Evolutionary conservation across 768 basidiomycete genomes (phyloP).

Genomic region (Cyathus striatus): DNA sequence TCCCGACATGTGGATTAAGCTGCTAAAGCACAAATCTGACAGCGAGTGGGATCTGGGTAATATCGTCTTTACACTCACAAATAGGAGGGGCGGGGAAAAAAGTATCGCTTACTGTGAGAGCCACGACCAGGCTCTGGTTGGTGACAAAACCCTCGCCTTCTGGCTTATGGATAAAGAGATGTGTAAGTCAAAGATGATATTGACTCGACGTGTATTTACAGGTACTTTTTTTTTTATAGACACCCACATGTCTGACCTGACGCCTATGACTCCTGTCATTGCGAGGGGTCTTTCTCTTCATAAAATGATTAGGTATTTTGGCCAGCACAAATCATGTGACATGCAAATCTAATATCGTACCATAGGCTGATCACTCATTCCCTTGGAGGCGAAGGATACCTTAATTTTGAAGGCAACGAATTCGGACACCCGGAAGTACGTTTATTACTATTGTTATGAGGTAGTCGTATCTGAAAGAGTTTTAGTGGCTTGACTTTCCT

Average conservation of each 20-base stretch:
- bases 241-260: constrained; percentile 89
- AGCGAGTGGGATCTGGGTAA: constrained; percentile 83
- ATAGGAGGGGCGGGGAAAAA: constrained; percentile 85
- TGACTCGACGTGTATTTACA: not conserved
- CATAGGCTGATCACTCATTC: constrained; percentile 82
- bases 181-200: constrained; percentile 54
- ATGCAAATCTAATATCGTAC: constrained; percentile 1
- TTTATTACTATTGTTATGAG: constrained; percentile 1
- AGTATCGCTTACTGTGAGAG: constrained; percentile 93
- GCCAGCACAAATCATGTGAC: not conserved
- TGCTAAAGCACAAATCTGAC: constrained; percentile 88
- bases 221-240: constrained; percentile 40
- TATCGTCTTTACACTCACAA: constrained; percentile 86
- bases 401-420: constrained; percentile 98
- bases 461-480: constrained; percentile 3
- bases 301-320: constrained; percentile 89
- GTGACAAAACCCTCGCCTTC: constrained; percentile 97
- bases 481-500: constrained; percentile 97
- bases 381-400: constrained; percentile 94
- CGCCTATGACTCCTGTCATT: constrained; percentile 78
- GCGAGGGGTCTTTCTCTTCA: constrained; percentile 89
- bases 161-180: constrained; percentile 99
- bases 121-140: constrained; percentile 97
- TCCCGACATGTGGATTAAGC: constrained; percentile 99
- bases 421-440: constrained; percentile 95